Base-by-base conservation (phyloP, 1,284 basidiomycete genomes). In the Xerocomus alliaceus region DNA sequence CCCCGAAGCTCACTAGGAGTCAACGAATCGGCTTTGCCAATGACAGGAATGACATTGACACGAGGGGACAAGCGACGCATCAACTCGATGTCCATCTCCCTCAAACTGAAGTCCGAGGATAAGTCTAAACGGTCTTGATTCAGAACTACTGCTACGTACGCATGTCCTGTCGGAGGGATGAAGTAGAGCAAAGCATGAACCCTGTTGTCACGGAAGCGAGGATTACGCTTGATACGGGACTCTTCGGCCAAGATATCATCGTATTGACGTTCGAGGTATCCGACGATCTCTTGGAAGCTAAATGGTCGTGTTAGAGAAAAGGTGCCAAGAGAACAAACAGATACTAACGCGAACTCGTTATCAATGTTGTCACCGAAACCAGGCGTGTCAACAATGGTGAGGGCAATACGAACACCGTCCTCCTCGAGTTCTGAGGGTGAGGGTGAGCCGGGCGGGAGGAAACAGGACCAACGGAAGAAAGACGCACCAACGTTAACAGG, bases 331-430 rank as follows among this genome's bases (percentile, higher is more conserved):
- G 24, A 48, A 48, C 50, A 18, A 53, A 51, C 32, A 8, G 32
- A 73, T 29, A 86, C 95, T 76, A 78, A 97, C 95, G 93, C 91
- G 77, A 94, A 95, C 81, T 98, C 96, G 74, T 99, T 99, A 84
- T 99, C 95, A 74, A 99, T 97, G 77, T 97, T 97, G 81, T 98
- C 96, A 53, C 97, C 97, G 71, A 99, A 99, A 51, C 97, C 97
- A 59, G 97, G 97, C 2, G 97, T 99, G 79, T 99, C 97, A 42
- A 99, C 96, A 67, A 99, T 95, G 54, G 97, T 99, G 68, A 99
- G 84, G 31, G 96, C 95, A 75, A 99, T 98, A 69, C 97, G 92
- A 67, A 98, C 93, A 46, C 97, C 97, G 70, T 99, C 97, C 78
- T 99, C 97, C 72, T 99, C 97, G 62, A 99, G 89, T 79, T 99